Percentiles rank a stretch among this genome's conserved stretches.
Conservation (phyloP, 192 early-diverging fungal species). For the Umbelopsis sp. region DNA sequence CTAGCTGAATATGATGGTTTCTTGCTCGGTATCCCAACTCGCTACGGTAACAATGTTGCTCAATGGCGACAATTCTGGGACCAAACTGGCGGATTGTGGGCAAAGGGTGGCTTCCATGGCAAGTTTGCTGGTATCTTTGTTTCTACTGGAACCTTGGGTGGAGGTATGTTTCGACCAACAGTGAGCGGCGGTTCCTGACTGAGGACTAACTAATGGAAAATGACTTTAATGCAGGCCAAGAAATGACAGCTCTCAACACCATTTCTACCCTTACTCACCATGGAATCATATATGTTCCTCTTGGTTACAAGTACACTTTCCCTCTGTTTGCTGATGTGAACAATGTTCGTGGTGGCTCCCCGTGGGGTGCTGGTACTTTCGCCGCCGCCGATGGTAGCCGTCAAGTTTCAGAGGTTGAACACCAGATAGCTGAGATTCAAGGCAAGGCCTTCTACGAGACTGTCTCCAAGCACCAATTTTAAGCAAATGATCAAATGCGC, state of each 20-base stretch:
- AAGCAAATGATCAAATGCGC: not conserved
- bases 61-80: constrained; percentile 40
- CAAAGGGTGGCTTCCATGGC: constrained; percentile 37
- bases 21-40: constrained; percentile 61
- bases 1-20: constrained; percentile 66
- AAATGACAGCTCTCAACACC: constrained; percentile 42
- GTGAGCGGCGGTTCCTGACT: not conserved
- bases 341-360: constrained; percentile 55
- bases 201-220: not conserved
- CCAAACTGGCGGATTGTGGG: constrained; percentile 47
- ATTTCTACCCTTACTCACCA: constrained; percentile 47
- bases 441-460: constrained; percentile 22
- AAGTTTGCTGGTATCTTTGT: constrained; percentile 47
- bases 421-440: constrained; percentile 26
- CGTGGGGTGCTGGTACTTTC: constrained; percentile 52
- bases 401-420: constrained; percentile 12
- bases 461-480: not conserved
- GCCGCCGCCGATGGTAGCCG: constrained; percentile 20
- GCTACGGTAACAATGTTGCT: constrained; percentile 9
- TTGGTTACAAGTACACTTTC: constrained; percentile 34
- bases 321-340: constrained; percentile 35
- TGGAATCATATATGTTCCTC: constrained; percentile 54
- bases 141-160: constrained; percentile 29
- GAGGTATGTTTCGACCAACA: not conserved
- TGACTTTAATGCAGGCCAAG: constrained; percentile 36